Percentiles rank a stretch among this genome's conserved stretches.
phyloP scores from a whole-genome alignment of 345 rosid genomes.

The Kernera saxatilis region DNA sequence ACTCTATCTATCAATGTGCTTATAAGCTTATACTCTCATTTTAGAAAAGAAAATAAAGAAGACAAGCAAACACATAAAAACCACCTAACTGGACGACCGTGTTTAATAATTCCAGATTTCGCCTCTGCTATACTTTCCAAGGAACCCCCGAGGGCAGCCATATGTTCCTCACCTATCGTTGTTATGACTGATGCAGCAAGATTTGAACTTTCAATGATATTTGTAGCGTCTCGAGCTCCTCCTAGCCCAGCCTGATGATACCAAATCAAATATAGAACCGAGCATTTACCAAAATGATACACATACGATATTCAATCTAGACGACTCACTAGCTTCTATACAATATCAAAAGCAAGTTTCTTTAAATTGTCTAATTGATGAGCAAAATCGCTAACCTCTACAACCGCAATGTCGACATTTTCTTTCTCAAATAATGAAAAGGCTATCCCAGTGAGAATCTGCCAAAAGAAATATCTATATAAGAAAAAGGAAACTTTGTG shows the following conservation, averaged over 20 bases:
- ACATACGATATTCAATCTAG: background rate
- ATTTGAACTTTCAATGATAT: conserved; percentile 50
- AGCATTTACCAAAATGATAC: background rate
- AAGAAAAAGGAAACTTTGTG: background rate
- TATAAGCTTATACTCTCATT: background rate
- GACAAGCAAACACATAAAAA: conserved; percentile 15
- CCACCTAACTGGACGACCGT: conserved; percentile 80
- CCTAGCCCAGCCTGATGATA: conserved; percentile 73
- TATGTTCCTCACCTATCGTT: conserved; percentile 73
- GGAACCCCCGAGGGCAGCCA: conserved; percentile 86
- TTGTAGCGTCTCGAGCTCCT: conserved; percentile 92
- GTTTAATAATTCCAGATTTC: conserved; percentile 81
- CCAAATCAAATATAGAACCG: background rate
- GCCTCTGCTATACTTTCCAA: conserved; percentile 80
- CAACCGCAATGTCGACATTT: conserved; percentile 71
- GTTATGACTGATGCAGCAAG: conserved; percentile 77
- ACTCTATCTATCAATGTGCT: background rate
- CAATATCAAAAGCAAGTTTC: background rate
- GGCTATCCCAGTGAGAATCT: conserved; percentile 86
- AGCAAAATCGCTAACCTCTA: conserved; percentile 50
- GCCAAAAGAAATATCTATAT: conserved; percentile 9
- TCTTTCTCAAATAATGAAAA: conserved; percentile 62
- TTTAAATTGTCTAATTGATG: background rate
- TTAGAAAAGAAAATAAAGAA: background rate
- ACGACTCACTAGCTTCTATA: background rate